phyloP scores from a whole-genome alignment of 2,329 filamentous ascomycete species.

The Microdochium trichocladiopsis region DNA sequence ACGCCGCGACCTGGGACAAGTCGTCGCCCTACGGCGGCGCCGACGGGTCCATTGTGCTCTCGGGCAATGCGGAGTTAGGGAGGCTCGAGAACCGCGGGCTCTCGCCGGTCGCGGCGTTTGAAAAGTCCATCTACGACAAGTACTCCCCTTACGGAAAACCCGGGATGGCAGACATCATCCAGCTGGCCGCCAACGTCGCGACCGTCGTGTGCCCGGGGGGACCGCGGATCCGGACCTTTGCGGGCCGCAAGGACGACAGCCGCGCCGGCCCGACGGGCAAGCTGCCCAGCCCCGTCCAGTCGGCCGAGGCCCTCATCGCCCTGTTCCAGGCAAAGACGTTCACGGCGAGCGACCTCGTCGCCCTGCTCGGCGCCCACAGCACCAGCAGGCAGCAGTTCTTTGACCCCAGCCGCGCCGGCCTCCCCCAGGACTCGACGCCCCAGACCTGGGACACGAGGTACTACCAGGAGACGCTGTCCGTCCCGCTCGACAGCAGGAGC shows the following conservation, averaged over 20 bases:
- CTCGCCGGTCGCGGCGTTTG: constrained; percentile 26
- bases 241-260: constrained; percentile 37
- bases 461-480: constrained; percentile 33
- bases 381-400: constrained; percentile 38
- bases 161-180: constrained; percentile 45
- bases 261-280: constrained; percentile 31
- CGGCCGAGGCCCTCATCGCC: constrained; percentile 32
- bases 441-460: constrained; percentile 42
- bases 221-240: constrained; percentile 39
- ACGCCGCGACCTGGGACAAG: constrained; percentile 34
- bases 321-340: constrained; percentile 45
- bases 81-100: constrained; percentile 39
- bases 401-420: constrained; percentile 26
- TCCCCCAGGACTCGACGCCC: constrained; percentile 38
- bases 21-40: constrained; percentile 30
- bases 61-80: constrained; percentile 23
- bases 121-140: constrained; percentile 27
- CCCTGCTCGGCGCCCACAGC: constrained; percentile 47
- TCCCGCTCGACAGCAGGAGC: constrained; percentile 12
- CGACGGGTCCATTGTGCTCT: constrained; percentile 36
- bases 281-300: constrained; percentile 33
- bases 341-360: constrained; percentile 38
- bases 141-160: constrained; percentile 14
- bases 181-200: constrained; percentile 39
- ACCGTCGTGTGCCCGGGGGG: constrained; percentile 44